phyloP scores from a whole-genome alignment of 768 basidiomycete genomes.

The Leccinum subtestaceum region DNA sequence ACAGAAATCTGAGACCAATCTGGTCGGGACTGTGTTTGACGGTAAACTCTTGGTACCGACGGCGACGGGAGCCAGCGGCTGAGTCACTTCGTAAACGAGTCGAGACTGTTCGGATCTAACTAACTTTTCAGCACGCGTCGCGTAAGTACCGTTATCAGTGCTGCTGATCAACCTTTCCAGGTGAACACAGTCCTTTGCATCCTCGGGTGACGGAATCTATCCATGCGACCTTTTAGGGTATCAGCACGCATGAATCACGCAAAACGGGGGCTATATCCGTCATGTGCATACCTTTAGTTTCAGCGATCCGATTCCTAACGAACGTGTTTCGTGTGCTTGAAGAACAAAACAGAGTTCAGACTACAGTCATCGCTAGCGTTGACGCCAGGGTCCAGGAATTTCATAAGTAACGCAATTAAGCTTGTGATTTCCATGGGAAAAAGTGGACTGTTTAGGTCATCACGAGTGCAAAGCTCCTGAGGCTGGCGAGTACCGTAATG shows the following conservation, averaged over 20 bases:
- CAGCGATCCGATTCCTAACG: conserved; percentile 1
- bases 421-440: background rate
- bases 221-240: background rate
- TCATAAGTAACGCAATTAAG: background rate
- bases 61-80: background rate
- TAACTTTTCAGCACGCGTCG: background rate
- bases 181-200: background rate
- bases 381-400: background rate
- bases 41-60: background rate
- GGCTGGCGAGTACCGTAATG: no score
- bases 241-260: background rate
- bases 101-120: conserved; percentile 1
- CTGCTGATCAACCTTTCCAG: conserved; percentile 4
- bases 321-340: conserved; percentile 14
- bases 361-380: background rate
- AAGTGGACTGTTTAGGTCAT: background rate
- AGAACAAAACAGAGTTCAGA: background rate
- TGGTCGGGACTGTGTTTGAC: background rate
- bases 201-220: conserved; percentile 10
- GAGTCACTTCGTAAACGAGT: background rate
- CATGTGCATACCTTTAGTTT: background rate
- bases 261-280: conserved; percentile 6
- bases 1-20: background rate
- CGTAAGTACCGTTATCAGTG: conserved; percentile 7
- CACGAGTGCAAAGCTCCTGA: background rate